phyloP scores from a whole-genome alignment of 345 rosid genomes.

The Murraya paniculata region DNA sequence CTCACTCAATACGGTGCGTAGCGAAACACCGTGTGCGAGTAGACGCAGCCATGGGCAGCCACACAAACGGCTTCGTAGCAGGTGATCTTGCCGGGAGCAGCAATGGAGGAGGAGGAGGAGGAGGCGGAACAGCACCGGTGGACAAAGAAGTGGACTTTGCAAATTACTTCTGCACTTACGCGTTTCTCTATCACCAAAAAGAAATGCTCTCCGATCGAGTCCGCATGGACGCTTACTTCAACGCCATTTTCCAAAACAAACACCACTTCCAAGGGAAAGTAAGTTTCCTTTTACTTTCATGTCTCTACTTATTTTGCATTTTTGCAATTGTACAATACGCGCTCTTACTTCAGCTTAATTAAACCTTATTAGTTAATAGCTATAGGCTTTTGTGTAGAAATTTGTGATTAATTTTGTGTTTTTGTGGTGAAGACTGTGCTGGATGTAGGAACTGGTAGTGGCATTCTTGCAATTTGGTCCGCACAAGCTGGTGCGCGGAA shows the following conservation, averaged over 20 bases:
- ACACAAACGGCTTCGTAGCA: constrained; percentile 36
- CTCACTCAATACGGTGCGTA: background rate
- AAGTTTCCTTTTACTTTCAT: background rate
- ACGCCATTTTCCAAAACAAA: constrained; percentile 70
- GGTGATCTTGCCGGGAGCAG: constrained; percentile 28
- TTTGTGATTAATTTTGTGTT: constrained; percentile 19
- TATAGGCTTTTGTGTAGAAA: background rate
- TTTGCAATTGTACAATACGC: background rate
- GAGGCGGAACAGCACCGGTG: constrained; percentile 24
- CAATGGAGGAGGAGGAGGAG: constrained; percentile 38
- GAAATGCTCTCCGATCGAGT: constrained; percentile 98
- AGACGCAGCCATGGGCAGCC: constrained; percentile 46
- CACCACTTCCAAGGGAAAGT: constrained; percentile 88
- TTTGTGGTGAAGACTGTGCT: constrained; percentile 60
- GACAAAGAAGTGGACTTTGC: constrained; percentile 94
- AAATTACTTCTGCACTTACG: constrained; percentile 82
- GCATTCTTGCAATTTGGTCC: constrained; percentile 98
- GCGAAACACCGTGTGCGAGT: background rate
- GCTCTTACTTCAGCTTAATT: background rate
- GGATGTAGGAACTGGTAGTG: constrained; percentile 99
- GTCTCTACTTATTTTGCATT: background rate
- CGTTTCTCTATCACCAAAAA: constrained; percentile 92
- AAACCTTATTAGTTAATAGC: background rate
- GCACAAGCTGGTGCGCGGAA: constrained; percentile 99
- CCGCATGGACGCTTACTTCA: constrained; percentile 95